These are phyloP conservation scores for Aspergillus ochraceus DNA, from an alignment of 2,329 filamentous ascomycete species.

Conservation along the genomic window DNA sequence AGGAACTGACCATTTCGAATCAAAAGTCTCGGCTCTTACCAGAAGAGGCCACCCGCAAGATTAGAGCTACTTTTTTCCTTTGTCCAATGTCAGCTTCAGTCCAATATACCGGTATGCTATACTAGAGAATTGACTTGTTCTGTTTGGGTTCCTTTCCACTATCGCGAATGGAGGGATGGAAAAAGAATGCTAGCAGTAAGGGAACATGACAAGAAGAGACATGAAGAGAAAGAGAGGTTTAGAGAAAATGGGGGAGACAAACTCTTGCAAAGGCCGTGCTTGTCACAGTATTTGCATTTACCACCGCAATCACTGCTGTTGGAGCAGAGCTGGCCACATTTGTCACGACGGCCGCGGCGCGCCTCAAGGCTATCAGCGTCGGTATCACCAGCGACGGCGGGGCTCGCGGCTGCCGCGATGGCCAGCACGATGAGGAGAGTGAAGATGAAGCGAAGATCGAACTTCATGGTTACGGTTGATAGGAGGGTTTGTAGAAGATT, in stretches of 20 bases:
- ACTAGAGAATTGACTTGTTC: too few relatives aligned
- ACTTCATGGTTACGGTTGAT: constrained; percentile 9
- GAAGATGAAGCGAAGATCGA: constrained; percentile 4
- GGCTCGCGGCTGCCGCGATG: neutral
- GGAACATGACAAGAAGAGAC: neutral
- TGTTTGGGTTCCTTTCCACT: too few relatives aligned
- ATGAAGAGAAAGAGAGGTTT: neutral
- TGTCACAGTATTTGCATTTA: constrained; percentile 6
- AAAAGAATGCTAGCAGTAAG: too few relatives aligned
- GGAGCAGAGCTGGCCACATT: constrained; percentile 9
- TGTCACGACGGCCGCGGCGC: neutral
- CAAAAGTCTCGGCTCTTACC: too few relatives aligned
- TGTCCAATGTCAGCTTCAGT: too few relatives aligned
- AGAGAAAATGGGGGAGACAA: neutral
- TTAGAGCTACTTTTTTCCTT: too few relatives aligned
- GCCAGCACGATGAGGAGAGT: neutral
- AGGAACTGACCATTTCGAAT: neutral
- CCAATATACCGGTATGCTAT: too few relatives aligned
- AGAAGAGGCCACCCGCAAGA: neutral
- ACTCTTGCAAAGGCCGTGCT: constrained; percentile 1
- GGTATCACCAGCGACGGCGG: neutral
- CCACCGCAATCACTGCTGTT: constrained; percentile 5
- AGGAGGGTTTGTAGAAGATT: neutral
- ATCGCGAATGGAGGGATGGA: neutral
- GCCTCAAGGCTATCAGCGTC: too few relatives aligned